Evolutionary conservation across 345 rosid genomes (phyloP).

Genomic region (Corchorus olitorius): DNA sequence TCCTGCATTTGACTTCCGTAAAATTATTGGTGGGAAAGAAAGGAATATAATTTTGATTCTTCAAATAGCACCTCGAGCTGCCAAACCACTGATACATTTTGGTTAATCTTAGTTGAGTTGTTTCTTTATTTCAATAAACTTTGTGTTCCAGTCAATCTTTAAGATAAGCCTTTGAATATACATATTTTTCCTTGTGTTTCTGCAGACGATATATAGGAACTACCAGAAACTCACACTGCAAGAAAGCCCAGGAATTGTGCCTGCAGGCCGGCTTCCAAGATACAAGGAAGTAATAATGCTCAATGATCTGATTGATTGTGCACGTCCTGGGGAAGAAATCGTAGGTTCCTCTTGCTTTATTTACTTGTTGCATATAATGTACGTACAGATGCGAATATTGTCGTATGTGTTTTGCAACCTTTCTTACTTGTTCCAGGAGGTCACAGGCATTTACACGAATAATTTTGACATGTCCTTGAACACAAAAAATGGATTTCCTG

Average conservation of each 20-base stretch:
- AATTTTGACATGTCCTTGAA: slow-evolving; percentile 92
- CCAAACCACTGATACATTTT: neutral
- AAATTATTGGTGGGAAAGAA: neutral
- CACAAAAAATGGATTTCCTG: slow-evolving; percentile 97
- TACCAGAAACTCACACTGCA: slow-evolving; percentile 97
- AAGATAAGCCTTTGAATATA: neutral
- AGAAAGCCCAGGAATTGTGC: slow-evolving; percentile 99
- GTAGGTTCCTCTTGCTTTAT: slow-evolving; percentile 41
- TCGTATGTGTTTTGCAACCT: neutral
- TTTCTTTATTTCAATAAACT: neutral
- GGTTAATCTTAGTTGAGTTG: neutral
- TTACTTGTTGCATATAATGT: no score
- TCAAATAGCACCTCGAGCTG: neutral
- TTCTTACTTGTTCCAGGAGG: slow-evolving; percentile 60
- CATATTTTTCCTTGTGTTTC: slow-evolving; percentile 19
- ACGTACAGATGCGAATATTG: no score
- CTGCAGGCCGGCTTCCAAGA: slow-evolving; percentile 99
- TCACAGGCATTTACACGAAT: slow-evolving; percentile 91
- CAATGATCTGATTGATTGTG: slow-evolving; percentile 96
- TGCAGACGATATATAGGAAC: slow-evolving; percentile 93
- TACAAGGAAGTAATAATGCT: slow-evolving; percentile 94
- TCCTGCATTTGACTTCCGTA: slow-evolving; percentile 8
- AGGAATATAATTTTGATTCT: neutral
- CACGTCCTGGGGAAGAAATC: slow-evolving; percentile 97
- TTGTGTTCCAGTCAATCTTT: neutral